Conservation (phyloP, 192 early-diverging fungal genomes). For the Martensiomyces pterosporus region DNA sequence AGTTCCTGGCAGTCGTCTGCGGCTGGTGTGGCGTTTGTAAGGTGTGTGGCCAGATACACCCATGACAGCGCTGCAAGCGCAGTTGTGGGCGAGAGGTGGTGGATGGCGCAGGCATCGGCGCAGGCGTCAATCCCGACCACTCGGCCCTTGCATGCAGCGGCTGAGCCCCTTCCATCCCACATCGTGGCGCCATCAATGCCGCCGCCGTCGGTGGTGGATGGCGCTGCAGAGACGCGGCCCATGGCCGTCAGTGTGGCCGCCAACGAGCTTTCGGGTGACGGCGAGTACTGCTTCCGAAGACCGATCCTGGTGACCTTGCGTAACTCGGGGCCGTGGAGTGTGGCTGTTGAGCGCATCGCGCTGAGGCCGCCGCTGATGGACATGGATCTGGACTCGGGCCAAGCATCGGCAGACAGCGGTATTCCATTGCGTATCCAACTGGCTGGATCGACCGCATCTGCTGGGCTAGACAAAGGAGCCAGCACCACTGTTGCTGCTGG, state of each 20-base stretch:
- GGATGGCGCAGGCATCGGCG: neutral
- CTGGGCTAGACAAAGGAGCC: neutral
- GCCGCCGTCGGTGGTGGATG: neutral
- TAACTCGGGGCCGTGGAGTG: constrained; percentile 28
- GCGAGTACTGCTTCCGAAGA: constrained; percentile 34
- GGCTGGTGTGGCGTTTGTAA: neutral
- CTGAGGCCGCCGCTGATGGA: constrained; percentile 18
- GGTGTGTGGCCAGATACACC: too few relatives aligned
- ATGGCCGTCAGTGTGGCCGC: neutral
- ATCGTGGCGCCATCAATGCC: constrained; percentile 8
- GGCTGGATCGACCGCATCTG: constrained; percentile 8
- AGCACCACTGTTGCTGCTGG: neutral
- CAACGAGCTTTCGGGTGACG: constrained; percentile 5
- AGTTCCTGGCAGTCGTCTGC: neutral
- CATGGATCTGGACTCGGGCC: neutral
- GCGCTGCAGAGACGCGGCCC: neutral
- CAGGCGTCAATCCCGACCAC: constrained; percentile 21
- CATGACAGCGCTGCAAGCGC: too few relatives aligned
- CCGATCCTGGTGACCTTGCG: constrained; percentile 20
- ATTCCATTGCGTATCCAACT: constrained; percentile 11
- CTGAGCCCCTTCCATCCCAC: constrained; percentile 10
- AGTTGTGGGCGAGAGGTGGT: neutral
- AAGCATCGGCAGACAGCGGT: neutral
- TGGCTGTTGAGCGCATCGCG: constrained; percentile 7
- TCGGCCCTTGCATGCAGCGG: constrained; percentile 18